Conservation (phyloP, 495 filamentous ascomycete species). For the Rhypophila decipiens region DNA sequence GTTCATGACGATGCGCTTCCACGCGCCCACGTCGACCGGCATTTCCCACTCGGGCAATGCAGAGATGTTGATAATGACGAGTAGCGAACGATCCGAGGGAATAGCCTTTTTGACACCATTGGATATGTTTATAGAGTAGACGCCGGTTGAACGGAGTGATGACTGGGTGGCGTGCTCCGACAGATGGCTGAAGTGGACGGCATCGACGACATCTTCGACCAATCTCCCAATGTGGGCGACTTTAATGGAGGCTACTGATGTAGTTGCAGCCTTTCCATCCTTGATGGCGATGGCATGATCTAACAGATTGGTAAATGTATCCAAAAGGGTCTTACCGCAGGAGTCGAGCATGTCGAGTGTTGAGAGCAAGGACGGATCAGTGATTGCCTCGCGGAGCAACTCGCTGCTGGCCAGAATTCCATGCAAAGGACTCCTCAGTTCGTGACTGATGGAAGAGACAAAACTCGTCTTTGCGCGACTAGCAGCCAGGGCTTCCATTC, state of each 20-base stretch:
- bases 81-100: slow-evolving; percentile 12
- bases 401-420: slow-evolving; percentile 69
- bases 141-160: slow-evolving; percentile 14
- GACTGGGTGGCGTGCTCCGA: slow-evolving; percentile 20
- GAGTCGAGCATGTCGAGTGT: slow-evolving; percentile 67
- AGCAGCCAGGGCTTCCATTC: slow-evolving; percentile 37
- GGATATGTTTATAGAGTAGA: neutral
- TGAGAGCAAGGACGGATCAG: slow-evolving; percentile 48
- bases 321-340: slow-evolving; percentile 68
- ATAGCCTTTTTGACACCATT: neutral
- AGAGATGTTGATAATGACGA: slow-evolving; percentile 31
- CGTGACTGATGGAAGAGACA: slow-evolving; percentile 68
- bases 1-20: slow-evolving; percentile 68
- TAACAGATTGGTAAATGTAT: slow-evolving; percentile 51
- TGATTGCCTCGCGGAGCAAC: slow-evolving; percentile 52
- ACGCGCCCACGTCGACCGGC: slow-evolving; percentile 36
- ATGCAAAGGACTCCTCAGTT: slow-evolving; percentile 71
- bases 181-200: slow-evolving; percentile 32
- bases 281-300: slow-evolving; percentile 50
- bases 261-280: slow-evolving; percentile 49
- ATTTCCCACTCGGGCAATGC: slow-evolving; percentile 26
- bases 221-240: slow-evolving; percentile 25
- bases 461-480: slow-evolving; percentile 59
- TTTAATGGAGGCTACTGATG: slow-evolving; percentile 43
- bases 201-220: slow-evolving; percentile 40